A percentile compares a stretch with the other conserved stretches of the same genome.
Evolutionary conservation across 1,139 yeast species (phyloP).

Genomic region (Scheffersomyces titani): DNA sequence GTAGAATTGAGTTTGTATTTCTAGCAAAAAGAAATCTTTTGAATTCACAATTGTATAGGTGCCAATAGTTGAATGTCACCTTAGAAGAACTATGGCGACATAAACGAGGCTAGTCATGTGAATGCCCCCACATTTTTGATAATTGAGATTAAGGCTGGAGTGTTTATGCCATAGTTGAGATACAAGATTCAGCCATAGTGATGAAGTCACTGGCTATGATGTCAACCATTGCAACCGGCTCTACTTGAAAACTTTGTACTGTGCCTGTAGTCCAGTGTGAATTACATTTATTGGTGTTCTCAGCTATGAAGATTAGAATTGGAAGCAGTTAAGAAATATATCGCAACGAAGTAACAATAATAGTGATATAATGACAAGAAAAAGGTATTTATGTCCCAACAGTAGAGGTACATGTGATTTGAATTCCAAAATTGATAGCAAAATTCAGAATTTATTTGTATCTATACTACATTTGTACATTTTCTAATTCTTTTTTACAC

Average conservation of each 20-base stretch:
- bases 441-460: too few species aligned
- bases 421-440: too few species aligned
- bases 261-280: too few species aligned
- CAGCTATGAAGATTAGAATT: too few species aligned
- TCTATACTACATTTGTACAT: background rate
- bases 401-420: too few species aligned
- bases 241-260: too few species aligned
- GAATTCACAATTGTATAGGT: background rate
- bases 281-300: too few species aligned
- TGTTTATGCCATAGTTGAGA: background rate
- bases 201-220: background rate
- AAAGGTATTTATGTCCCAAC: background rate
- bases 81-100: background rate
- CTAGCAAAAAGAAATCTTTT: background rate
- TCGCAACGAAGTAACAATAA: too few species aligned
- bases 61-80: background rate
- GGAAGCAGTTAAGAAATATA: too few species aligned
- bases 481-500: background rate
- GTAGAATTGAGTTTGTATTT: background rate
- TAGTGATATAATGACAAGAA: too few species aligned
- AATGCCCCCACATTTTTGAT: background rate
- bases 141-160: background rate
- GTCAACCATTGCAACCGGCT: too few species aligned
- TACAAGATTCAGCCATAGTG: background rate
- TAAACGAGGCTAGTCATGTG: background rate